Evolutionary conservation across 2,329 filamentous ascomycete genomes (phyloP).

Genomic region (Diplodia sapinea): DNA sequence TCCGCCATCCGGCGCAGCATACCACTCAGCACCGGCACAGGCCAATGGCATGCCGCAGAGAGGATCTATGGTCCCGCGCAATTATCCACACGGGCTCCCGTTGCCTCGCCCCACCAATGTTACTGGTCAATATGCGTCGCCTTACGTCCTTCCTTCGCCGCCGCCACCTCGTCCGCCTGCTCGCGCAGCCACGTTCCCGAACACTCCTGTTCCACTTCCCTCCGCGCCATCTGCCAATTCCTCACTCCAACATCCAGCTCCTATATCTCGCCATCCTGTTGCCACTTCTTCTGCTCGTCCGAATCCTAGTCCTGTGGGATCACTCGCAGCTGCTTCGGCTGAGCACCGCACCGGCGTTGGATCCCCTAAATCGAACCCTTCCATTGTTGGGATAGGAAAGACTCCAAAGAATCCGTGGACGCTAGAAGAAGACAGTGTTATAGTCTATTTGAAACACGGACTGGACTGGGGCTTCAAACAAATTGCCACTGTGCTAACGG

Average conservation of each 20-base stretch:
- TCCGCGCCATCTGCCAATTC: background rate
- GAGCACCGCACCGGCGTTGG: background rate
- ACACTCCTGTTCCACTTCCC: background rate
- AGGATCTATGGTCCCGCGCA: background rate
- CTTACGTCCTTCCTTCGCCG: background rate
- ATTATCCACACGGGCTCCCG: constrained; percentile 18
- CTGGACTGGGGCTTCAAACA: constrained; percentile 45
- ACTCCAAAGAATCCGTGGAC: background rate
- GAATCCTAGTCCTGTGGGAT: background rate
- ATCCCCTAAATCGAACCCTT: background rate
- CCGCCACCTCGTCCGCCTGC: background rate
- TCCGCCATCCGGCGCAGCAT: background rate
- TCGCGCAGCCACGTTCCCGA: background rate
- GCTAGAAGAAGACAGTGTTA: constrained; percentile 40
- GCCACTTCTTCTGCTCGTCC: background rate
- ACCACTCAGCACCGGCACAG: background rate
- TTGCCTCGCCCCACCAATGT: background rate
- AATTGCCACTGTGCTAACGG: constrained; percentile 45
- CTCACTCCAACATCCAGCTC: background rate
- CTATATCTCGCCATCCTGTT: background rate
- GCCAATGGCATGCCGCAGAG: background rate
- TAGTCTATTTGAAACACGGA: constrained; percentile 52
- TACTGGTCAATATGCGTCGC: too few relatives aligned
- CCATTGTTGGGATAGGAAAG: background rate
- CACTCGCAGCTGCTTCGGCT: background rate